Percentiles rank a stretch among this genome's conserved stretches.
Evolutionary conservation across 352 stramenopile genomes (phyloP).

Genomic region (Lagenidium sp.): DNA sequence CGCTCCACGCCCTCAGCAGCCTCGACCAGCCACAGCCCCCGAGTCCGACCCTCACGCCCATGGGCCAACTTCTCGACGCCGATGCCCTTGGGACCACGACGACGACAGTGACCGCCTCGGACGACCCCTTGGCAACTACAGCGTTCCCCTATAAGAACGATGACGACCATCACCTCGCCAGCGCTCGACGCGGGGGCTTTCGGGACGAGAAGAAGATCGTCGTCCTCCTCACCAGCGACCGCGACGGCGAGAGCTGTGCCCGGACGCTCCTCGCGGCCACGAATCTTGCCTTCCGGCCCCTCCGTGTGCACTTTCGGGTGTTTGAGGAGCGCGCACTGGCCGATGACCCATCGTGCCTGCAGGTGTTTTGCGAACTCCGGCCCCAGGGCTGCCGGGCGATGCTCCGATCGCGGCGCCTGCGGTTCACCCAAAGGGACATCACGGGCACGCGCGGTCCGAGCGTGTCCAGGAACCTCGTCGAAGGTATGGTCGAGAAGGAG

Average conservation of each 20-base stretch:
- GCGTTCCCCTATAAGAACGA: too few relatives aligned
- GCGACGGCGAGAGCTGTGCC: slow-evolving; percentile 47
- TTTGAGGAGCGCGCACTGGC: slow-evolving; percentile 64
- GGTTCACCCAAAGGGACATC: slow-evolving; percentile 38
- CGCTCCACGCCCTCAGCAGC: slow-evolving; percentile 10
- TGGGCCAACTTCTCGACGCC: too few relatives aligned
- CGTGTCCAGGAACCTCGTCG: slow-evolving; percentile 44
- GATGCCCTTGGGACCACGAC: neutral
- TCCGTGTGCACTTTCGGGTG: slow-evolving; percentile 55
- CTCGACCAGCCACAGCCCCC: too few relatives aligned
- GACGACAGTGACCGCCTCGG: neutral
- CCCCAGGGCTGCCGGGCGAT: slow-evolving; percentile 32
- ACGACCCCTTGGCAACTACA: too few relatives aligned
- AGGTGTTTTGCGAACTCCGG: slow-evolving; percentile 45
- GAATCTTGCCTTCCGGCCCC: slow-evolving; percentile 22
- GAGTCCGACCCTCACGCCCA: too few relatives aligned
- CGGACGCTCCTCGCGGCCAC: slow-evolving; percentile 35
- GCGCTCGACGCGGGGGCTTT: slow-evolving; percentile 19
- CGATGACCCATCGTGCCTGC: slow-evolving; percentile 47
- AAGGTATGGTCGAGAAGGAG: slow-evolving; percentile 44
- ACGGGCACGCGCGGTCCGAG: slow-evolving; percentile 42
- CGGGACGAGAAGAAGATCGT: slow-evolving; percentile 64
- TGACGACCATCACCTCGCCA: too few relatives aligned
- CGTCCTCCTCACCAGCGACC: slow-evolving; percentile 59
- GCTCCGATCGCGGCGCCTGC: slow-evolving; percentile 43